Evolutionary conservation across 75 land plant genomes (phyloP), one percentile per base, ranked within the genome.

Genomic region (Larix kaempferi): DNA sequence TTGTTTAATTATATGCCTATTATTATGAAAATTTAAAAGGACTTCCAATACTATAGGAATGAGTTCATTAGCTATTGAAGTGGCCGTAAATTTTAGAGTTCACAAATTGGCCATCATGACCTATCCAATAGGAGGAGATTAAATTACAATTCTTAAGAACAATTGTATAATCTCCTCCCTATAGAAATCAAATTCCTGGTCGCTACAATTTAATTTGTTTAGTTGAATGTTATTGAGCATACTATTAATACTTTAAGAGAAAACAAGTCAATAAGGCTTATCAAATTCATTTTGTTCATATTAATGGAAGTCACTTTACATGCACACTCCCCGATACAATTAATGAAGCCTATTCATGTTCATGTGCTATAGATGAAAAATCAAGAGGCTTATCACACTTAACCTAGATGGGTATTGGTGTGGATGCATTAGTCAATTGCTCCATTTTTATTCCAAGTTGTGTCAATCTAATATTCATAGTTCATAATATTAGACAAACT

Each of bases 261-360:
- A 71, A 25, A 27, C 82, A 56, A 39, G 69, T 74, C 3, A 81
- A 63, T 16, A 95, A 84, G 78, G 64, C 77, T 26, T 95, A 93
- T 73, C 88, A 87, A 56, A 79, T 82, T 75, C 87, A 87, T n/a
- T 91, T 93, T 93, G 95, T 95, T 54, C 81, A 93, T 33, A 80
- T 95, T 52, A 91, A 93, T 88, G 98, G 98, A 6, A 91, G 93
- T 57, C 88, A 93, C 62, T 95, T 93, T 74, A 93, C 99, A 69
- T 87, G 96, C 11, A 93, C 94, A 63, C 91, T 96, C 96, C 91
- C 78, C 35, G 27, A 52, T 39, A 64, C 14, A 5, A 56, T 57
- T 2, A 3, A 81, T 59, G 95, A 94, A 57, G 90, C 92, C 59
- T 88, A n/a, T n/a, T n/a, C n/a, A n/a, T n/a, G 89, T 56, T 76